A percentile compares a stretch with the other conserved stretches of the same genome.
These are phyloP conservation scores for Microdochium bolleyi DNA, from an alignment of 2,329 filamentous ascomycete species.

Conservation along the genomic window DNA sequence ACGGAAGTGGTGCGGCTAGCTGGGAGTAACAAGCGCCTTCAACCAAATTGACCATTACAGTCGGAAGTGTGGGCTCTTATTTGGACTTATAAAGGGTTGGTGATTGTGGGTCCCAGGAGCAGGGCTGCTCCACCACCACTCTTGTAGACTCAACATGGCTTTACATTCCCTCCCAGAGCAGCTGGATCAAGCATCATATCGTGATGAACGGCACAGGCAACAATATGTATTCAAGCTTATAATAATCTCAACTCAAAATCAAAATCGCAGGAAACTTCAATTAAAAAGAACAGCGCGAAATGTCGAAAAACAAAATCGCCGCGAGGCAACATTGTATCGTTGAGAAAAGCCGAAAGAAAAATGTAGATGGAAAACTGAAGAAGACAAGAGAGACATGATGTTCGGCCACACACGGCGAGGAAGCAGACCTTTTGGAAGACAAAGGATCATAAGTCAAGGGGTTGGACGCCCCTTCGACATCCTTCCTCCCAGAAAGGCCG, in stretches of 20 bases:
- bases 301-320: conserved; percentile 3
- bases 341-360: not conserved
- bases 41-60: conserved; percentile 56
- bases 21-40: conserved; percentile 48
- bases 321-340: conserved; percentile 10
- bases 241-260: no score
- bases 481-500: not conserved
- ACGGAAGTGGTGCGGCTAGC: conserved; percentile 43
- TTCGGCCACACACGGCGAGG: not conserved
- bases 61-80: conserved; percentile 16
- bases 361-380: not conserved
- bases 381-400: not conserved
- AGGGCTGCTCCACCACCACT: no score
- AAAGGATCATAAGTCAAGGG: not conserved
- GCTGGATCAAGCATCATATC: no score
- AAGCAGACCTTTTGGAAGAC: not conserved
- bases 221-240: no score
- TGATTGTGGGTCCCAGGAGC: no score
- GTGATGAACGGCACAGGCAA: not conserved
- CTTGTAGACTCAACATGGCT: no score
- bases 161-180: no score
- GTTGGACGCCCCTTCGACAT: not conserved
- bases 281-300: not conserved
- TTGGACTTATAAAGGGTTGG: conserved; percentile 3
- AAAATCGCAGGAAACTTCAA: not conserved